Conservation (phyloP, 768 basidiomycete species). For the Collybia nuda region DNA sequence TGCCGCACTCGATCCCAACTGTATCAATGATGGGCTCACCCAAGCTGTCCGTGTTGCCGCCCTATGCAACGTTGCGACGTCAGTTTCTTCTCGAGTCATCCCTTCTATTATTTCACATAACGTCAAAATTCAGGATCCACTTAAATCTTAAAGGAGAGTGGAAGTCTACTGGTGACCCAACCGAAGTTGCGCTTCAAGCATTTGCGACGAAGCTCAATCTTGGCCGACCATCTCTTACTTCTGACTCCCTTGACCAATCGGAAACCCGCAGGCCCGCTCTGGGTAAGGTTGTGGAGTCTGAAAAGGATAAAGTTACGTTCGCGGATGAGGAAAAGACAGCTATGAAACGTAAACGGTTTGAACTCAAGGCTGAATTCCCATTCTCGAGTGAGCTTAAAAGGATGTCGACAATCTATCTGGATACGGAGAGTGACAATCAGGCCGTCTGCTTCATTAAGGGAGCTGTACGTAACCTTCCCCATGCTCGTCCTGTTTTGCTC, state of each 20-base stretch:
- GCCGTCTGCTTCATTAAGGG: slow-evolving; percentile 32
- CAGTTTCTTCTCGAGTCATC: slow-evolving; percentile 3
- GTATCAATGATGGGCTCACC: slow-evolving; percentile 20
- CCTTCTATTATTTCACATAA: not conserved
- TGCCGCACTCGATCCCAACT: slow-evolving; percentile 15
- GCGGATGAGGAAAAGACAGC: slow-evolving; percentile 14
- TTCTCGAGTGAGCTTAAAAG: slow-evolving; percentile 54
- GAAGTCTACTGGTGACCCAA: slow-evolving; percentile 53
- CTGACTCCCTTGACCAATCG: slow-evolving; percentile 19
- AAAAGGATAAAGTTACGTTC: slow-evolving; percentile 20
- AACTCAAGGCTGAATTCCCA: slow-evolving; percentile 37
- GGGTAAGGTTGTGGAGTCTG: slow-evolving; percentile 23
- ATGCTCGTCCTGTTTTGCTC: not conserved
- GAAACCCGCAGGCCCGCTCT: slow-evolving; percentile 18
- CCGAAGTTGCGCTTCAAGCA: slow-evolving; percentile 55
- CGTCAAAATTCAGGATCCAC: slow-evolving; percentile 24
- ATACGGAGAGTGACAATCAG: slow-evolving; percentile 18
- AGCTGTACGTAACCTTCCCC: slow-evolving; percentile 24
- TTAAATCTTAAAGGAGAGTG: slow-evolving; percentile 40
- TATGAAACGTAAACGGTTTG: slow-evolving; percentile 23
- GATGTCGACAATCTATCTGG: slow-evolving; percentile 43
- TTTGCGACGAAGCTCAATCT: slow-evolving; percentile 49
- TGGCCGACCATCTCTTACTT: slow-evolving; percentile 31
- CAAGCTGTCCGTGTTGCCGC: slow-evolving; percentile 29
- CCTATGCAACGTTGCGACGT: slow-evolving; percentile 38